A percentile compares a stretch with the other conserved stretches of the same genome.
These are phyloP conservation scores for Fagopyrum esculentum DNA, from an alignment of 148 eudicot genomes.

Conservation along the genomic window DNA sequence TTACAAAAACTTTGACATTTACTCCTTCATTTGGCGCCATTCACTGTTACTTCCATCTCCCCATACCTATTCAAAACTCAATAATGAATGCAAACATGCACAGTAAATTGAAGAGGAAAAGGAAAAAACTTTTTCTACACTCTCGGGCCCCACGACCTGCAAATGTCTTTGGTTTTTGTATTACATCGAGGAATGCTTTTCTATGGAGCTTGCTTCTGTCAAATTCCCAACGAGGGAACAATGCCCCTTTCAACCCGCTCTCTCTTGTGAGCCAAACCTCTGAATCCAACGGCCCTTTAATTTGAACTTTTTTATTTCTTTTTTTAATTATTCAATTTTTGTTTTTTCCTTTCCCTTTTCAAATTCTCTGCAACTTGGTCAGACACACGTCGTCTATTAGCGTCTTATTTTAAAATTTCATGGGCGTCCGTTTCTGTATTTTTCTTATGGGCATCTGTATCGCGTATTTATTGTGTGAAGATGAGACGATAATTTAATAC, in stretches of 20 bases:
- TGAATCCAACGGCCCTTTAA: constrained; percentile 9
- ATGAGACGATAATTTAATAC: constrained; percentile 10
- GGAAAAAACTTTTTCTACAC: background rate
- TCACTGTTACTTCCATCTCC: background rate
- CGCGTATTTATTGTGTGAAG: constrained; percentile 9
- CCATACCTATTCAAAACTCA: constrained; percentile 9
- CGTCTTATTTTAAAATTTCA: background rate
- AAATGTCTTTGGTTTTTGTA: constrained; percentile 5
- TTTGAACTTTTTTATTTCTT: background rate
- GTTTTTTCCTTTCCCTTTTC: background rate
- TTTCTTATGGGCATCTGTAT: background rate
- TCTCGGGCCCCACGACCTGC: constrained; percentile 12
- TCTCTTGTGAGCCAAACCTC: background rate
- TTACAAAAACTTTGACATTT: too few species aligned
- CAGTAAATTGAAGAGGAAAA: background rate
- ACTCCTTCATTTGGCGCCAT: background rate
- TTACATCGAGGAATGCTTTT: background rate
- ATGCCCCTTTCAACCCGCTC: background rate
- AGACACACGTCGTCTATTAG: constrained; percentile 3
- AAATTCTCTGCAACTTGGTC: background rate
- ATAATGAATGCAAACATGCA: background rate
- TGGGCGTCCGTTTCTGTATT: constrained; percentile 6
- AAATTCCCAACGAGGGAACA: constrained; percentile 10
- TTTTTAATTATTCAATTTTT: background rate
- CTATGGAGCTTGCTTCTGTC: constrained; percentile 4